Evolutionary conservation across 2,329 filamentous ascomycete species (phyloP), one percentile per base, ranked within the genome.

Genomic region (Graphilbum ipis-grandicollis): DNA sequence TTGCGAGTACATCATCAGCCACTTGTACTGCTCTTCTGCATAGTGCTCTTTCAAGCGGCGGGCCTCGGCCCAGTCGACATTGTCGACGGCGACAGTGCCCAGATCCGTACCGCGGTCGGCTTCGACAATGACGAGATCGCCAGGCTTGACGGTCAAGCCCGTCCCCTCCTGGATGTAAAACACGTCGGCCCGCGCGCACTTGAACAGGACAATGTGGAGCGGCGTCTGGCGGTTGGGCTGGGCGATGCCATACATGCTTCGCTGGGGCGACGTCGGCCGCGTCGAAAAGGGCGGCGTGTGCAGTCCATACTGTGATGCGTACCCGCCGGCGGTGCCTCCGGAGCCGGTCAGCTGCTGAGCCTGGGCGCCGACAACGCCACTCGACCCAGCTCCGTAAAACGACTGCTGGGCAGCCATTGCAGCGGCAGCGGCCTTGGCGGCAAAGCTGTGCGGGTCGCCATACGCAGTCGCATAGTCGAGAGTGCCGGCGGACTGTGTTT

Each of bases 1-100:
- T 53, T 85, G 78, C 1, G 85, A 93, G 56, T 94, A 98, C 81
- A 96, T 90, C 80, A 96, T 93, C 37, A 98, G 68, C 83, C 88
- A 96, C 50, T 85, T 86, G 60, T 93, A 94, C 54, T 98, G 90
- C 53, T 96, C 85, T 53, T 94, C 84, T 2, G 81, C 81, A 46
- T 88, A 92, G 47, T 90, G 78, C 48, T 92, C 83, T 55, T 94
- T 93, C 46, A 85, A 62, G 34, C 90, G 79, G 50, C 90, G 86
- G 9, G 90, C 90, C 36, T 79, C 73, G 46, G 85, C 78, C 68
- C 85, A 85, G 43, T 84, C 81, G 29, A 96, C 75, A 48, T 92
- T 86, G 44, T 85, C 81, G 46, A 81, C 75, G 36, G 83, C 80
- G 21, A 98, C 88, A 19, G 88, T 93, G 32, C 90, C 92, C 26